Evolutionary conservation across 345 rosid genomes (phyloP), one percentile per base, ranked within the genome.

Genomic region (Nephelium lappaceum): DNA sequence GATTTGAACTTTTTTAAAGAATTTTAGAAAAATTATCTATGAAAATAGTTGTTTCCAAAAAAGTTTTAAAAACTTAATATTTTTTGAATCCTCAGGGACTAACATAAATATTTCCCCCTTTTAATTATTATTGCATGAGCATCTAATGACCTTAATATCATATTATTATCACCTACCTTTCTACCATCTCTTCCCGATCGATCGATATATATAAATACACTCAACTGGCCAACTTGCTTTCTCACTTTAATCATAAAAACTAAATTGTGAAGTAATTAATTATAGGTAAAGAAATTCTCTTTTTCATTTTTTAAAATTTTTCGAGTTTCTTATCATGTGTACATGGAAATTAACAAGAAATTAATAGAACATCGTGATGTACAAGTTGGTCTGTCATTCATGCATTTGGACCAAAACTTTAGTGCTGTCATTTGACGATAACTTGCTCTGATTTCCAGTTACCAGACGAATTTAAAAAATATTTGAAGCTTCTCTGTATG

Each of bases 381-480:
- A 57, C 24, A 12, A 53, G 24, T 18, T 55, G n/a, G 65, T 18
- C 64, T 53, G 42, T 1, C 5, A 11, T 57, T 38, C 12, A 72
- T 72, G 49, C 66, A 19, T 11, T 19, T 72, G 75, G 49, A n/a
- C 75, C 49, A 1, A 53, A 53, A 4, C 19, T n/a, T 31, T 16
- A 7, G 36, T 23, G 62, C 6, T 69, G 2, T 5, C 41, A 15
- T 7, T 57, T 72, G 31, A 16, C 51, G 31, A 16, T 16, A 72
- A 57, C n/a, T 57, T 72, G n/a, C 36, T 39, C 39, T 9, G 3
- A 71, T 36, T 39, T 72, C 75, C 41, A 71, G 51, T 61, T n/a
- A 53, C 2, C 25, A 38, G 45, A 57, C 23, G 63, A 53, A 53
- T 4, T 55, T 19, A 27, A 49, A 27, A 23, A 66, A 38, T 36